These are phyloP conservation scores for rapeseed (Brassica napus) DNA, from an alignment of 345 rosid species.

Conservation along the genomic window DNA sequence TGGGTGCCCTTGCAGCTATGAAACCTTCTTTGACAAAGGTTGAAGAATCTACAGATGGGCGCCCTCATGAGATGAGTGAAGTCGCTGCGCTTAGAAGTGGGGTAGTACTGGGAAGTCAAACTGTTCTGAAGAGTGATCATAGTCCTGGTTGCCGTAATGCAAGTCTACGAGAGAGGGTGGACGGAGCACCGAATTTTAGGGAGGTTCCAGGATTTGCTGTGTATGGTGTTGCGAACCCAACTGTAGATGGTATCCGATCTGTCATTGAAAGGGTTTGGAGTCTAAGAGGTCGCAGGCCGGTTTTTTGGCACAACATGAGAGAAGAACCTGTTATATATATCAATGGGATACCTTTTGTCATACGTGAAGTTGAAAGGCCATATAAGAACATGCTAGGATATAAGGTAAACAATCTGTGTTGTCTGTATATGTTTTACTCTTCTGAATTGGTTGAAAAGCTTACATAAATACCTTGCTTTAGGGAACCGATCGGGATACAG, in stretches of 20 bases:
- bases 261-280: slow-evolving; percentile 81
- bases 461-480: slow-evolving; percentile 32
- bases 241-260: slow-evolving; percentile 79
- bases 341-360: slow-evolving; percentile 91
- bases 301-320: slow-evolving; percentile 96
- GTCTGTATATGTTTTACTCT: not conserved
- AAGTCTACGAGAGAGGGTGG: slow-evolving; percentile 79
- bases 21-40: slow-evolving; percentile 72
- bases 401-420: slow-evolving; percentile 51
- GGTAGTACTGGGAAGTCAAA: slow-evolving; percentile 91
- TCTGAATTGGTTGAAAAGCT: slow-evolving; percentile 22
- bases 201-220: slow-evolving; percentile 96
- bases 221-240: slow-evolving; percentile 98
- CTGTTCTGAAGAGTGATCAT: slow-evolving; percentile 95
- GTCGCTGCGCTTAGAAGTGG: slow-evolving; percentile 89
- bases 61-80: slow-evolving; percentile 81
- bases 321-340: slow-evolving; percentile 98
- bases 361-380: slow-evolving; percentile 95
- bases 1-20: slow-evolving; percentile 80
- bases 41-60: slow-evolving; percentile 75
- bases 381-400: slow-evolving; percentile 93
- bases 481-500: slow-evolving; percentile 94
- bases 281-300: slow-evolving; percentile 66
- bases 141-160: slow-evolving; percentile 86
- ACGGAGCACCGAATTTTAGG: slow-evolving; percentile 96